Percentiles rank a stretch among this genome's conserved stretches.
Evolutionary conservation across 352 stramenopile species (phyloP).

Genomic region (Phytophthora uliginosa): DNA sequence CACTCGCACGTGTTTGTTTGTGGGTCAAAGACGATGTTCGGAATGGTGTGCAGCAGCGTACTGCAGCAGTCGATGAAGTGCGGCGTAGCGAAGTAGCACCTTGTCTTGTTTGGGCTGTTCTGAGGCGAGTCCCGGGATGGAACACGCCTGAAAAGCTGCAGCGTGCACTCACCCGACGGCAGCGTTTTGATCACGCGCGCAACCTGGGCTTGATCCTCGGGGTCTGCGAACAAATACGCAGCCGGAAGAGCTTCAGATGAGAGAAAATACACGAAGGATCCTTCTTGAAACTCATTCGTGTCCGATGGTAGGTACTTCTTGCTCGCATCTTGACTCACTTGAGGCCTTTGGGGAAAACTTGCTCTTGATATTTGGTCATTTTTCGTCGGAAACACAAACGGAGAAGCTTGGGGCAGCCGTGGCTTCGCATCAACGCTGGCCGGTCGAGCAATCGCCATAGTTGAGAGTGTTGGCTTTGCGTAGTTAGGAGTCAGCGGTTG

Average conservation of each 20-base stretch:
- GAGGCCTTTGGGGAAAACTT: not conserved
- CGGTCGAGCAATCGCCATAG: constrained; percentile 15
- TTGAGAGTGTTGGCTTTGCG: constrained; percentile 27
- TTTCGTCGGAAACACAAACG: constrained; percentile 17
- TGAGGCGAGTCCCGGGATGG: constrained; percentile 5
- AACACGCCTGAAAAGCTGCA: constrained; percentile 48
- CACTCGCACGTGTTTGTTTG: constrained; percentile 40
- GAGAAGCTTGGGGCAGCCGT: not conserved
- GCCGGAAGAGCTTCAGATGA: constrained; percentile 27
- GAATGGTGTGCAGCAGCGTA: constrained; percentile 46
- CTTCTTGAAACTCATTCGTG: constrained; percentile 39
- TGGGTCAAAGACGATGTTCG: constrained; percentile 41
- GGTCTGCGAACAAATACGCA: constrained; percentile 12
- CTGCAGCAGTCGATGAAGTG: constrained; percentile 56
- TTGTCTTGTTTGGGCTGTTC: constrained; percentile 14
- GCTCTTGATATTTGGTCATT: not conserved
- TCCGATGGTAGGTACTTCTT: constrained; percentile 26
- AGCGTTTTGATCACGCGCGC: constrained; percentile 42
- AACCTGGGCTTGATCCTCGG: constrained; percentile 46
- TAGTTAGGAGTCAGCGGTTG: constrained; percentile 26
- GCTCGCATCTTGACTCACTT: not conserved
- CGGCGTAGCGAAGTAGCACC: constrained; percentile 43
- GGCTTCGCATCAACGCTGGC: constrained; percentile 33
- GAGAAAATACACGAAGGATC: constrained; percentile 46
- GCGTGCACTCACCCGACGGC: constrained; percentile 41